Evolutionary conservation across 495 filamentous ascomycete species (phyloP).

Genomic region (Tuber calosporum): DNA sequence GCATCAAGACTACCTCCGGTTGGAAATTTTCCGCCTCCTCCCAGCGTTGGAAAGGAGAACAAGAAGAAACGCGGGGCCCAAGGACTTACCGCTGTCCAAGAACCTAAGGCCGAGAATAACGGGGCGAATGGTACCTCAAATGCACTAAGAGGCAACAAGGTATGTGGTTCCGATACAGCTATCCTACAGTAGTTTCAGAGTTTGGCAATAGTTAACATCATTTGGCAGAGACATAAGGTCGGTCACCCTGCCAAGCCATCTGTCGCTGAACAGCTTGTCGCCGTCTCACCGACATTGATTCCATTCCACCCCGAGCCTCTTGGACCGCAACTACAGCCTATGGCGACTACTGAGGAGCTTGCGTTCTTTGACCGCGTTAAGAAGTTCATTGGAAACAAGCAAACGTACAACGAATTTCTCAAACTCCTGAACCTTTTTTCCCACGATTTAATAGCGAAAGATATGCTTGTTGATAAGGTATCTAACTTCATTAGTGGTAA

Average conservation of each 20-base stretch:
- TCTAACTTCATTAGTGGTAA: constrained; percentile 81
- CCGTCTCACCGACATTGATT: constrained; percentile 78
- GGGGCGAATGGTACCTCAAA: constrained; percentile 15
- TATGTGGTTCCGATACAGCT: neutral
- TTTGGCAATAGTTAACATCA: constrained; percentile 7
- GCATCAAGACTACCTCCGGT: constrained; percentile 79
- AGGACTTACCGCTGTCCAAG: constrained; percentile 20
- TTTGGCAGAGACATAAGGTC: constrained; percentile 34
- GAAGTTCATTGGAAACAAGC: constrained; percentile 89
- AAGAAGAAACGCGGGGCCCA: constrained; percentile 62
- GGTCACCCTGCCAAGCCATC: constrained; percentile 34
- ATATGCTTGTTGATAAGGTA: constrained; percentile 70
- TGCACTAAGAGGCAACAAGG: neutral
- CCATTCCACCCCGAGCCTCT: constrained; percentile 81
- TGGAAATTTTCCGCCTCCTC: constrained; percentile 81
- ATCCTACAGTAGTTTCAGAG: neutral
- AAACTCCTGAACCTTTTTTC: constrained; percentile 93
- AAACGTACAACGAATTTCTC: constrained; percentile 84
- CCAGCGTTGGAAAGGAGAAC: constrained; percentile 68
- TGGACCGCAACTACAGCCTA: constrained; percentile 60
- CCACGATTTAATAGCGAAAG: constrained; percentile 77
- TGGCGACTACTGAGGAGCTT: constrained; percentile 64
- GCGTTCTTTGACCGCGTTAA: constrained; percentile 93
- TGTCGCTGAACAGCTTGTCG: constrained; percentile 45
- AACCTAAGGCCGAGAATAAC: constrained; percentile 33